Base-by-base conservation (phyloP, 2,329 filamentous ascomycete genomes). In the Hymenoscyphus linearis region DNA sequence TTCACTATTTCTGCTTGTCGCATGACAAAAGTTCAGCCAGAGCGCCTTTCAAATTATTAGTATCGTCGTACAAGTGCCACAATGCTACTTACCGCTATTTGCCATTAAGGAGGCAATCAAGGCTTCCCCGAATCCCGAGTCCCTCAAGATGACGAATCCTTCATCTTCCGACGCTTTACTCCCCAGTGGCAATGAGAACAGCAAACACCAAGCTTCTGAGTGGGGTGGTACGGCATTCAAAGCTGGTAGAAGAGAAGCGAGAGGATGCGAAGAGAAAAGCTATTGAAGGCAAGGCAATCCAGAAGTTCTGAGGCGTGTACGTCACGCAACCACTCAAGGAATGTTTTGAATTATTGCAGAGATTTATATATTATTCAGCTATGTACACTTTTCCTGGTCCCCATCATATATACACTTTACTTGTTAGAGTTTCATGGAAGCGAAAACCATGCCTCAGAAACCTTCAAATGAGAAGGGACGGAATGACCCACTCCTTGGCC, bases 401-500 rank as follows among this genome's bases (percentile, higher is more conserved):
- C 18, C 22, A 22, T 25, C 22, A 25, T 50, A 18, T 22, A 25
- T 34, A 27, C 14, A 14, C 25, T 31, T 34, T 18, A 25, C 2
- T 53, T 10, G 7, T 50, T 22, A 10, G 7, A 12, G 18, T n/a
- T 25, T 58, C 50, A 61, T 52, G 60, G 47, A 25, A 66, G 57
- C 2, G 57, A 62, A 50, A 65, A 65, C 62, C 64, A 67, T 4
- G 62, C 64, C 55, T 67, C 64, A 14, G 57, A 62, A 16, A 56
- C 62, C 26, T 57, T 57, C 54, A 67, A 56, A 52, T 67, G 64
- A 34, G 61, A 54, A 10, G 64, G 64, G 12, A 66, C 64, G 4
- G 63, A 64, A 52, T 68, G 66, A 7, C 64, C 64, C 14, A 68
- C 66, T 26, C 66, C 66, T 14, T 58, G 59, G 1, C 63, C 67